A percentile compares a stretch with the other conserved stretches of the same genome.
Conservation (phyloP, 1,284 basidiomycete species). For the Boletus albobrunnescens region DNA sequence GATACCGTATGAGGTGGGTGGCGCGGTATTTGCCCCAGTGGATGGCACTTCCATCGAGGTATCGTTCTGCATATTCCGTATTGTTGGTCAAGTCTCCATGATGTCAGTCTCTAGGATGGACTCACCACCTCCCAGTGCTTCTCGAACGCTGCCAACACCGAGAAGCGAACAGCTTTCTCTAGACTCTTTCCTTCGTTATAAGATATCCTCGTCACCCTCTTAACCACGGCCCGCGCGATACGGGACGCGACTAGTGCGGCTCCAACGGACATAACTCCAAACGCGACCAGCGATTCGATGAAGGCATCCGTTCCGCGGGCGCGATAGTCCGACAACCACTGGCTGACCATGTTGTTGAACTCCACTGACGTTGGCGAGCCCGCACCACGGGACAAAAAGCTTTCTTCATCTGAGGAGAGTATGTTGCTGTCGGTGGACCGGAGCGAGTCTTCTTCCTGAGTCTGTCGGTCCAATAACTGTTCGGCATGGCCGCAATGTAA, state of each 20-base stretch:
- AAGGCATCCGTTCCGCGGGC: constrained; percentile 18
- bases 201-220: constrained; percentile 14
- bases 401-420: constrained; percentile 13
- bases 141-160: constrained; percentile 20
- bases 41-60: constrained; percentile 5
- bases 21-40: not conserved
- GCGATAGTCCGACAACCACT: constrained; percentile 22
- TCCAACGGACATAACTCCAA: constrained; percentile 12
- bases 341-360: constrained; percentile 17
- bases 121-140: constrained; percentile 26
- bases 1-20: constrained; percentile 18
- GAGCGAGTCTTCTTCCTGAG: not conserved
- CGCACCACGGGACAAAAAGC: constrained; percentile 2
- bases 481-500: not conserved
- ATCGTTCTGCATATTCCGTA: constrained; percentile 14
- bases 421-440: not conserved
- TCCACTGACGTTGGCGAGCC: constrained; percentile 2
- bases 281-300: constrained; percentile 20
- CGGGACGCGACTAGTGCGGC: constrained; percentile 18
- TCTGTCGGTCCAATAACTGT: not conserved
- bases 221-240: constrained; percentile 17
- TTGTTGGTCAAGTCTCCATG: not conserved
- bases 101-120: not conserved
- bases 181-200: constrained; percentile 13
- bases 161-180: constrained; percentile 17